These are phyloP conservation scores for Zymoseptoria brevis DNA, from an alignment of 2,329 filamentous ascomycete species.

Conservation along the genomic window DNA sequence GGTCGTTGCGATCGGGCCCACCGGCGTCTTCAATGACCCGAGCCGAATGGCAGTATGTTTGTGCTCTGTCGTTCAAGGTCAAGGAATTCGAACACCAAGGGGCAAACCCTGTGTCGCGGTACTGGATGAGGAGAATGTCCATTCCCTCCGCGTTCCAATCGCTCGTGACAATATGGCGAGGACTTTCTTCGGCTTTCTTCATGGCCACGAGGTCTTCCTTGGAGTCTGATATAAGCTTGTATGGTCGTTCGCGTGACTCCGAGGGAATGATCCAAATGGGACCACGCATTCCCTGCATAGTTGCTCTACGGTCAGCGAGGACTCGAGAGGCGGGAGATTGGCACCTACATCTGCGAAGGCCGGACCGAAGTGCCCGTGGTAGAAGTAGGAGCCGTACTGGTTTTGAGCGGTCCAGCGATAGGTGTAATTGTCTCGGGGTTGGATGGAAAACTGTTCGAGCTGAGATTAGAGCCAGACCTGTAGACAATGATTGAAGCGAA, in stretches of 20 bases:
- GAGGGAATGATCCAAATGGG: conserved; percentile 13
- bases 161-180: conserved; percentile 9
- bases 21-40: not conserved
- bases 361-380: conserved; percentile 15
- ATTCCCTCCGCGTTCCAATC: conserved; percentile 3
- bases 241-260: conserved; percentile 11
- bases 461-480: not conserved
- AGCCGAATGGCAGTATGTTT: conserved; percentile 4
- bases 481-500: not conserved
- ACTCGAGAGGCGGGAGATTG: not conserved
- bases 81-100: conserved; percentile 12
- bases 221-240: conserved; percentile 6
- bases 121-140: conserved; percentile 6
- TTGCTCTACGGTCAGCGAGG: not conserved
- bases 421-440: conserved; percentile 11
- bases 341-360: conserved; percentile 10
- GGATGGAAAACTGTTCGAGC: conserved; percentile 13
- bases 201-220: conserved; percentile 9
- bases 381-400: conserved; percentile 14
- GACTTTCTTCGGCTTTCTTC: conserved; percentile 7
- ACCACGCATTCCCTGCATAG: conserved; percentile 4
- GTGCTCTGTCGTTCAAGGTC: conserved; percentile 9
- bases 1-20: not conserved
- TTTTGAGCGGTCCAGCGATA: conserved; percentile 13
- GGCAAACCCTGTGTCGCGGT: conserved; percentile 11